phyloP scores from a whole-genome alignment of 73 alveolate species.

The Symbiodinium pilosum region DNA sequence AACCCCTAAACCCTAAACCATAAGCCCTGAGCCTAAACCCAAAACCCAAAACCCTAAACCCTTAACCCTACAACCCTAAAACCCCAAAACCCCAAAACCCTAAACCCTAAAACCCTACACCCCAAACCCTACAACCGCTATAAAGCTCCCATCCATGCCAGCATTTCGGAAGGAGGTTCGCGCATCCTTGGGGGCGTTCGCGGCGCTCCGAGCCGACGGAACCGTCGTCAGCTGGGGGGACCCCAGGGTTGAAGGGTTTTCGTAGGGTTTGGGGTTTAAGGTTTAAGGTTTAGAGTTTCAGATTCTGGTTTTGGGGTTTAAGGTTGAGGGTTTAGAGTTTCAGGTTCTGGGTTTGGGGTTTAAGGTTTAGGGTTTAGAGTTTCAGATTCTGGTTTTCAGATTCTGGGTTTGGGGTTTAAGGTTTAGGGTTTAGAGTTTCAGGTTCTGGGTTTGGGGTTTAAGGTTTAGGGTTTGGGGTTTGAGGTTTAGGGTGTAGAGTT shows the following conservation, averaged over 20 bases:
- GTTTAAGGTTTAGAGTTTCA: no score
- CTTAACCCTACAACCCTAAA: background rate
- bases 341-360: no score
- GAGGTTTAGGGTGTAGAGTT: no score
- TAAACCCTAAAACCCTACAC: background rate
- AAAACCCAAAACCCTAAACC: background rate
- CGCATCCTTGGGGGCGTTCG: background rate
- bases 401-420: no score
- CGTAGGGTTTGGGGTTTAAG: background rate
- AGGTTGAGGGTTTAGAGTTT: no score
- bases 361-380: no score
- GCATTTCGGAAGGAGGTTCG: background rate
- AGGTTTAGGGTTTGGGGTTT: no score
- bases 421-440: no score
- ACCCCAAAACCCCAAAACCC: background rate
- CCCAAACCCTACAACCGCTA: background rate
- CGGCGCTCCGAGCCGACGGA: background rate
- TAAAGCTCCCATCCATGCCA: background rate
- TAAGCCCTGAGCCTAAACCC: background rate
- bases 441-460: no score
- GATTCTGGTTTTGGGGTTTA: no score
- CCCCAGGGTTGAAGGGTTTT: background rate
- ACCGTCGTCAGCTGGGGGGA: no score
- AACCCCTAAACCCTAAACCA: background rate
- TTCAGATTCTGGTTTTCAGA: no score